phyloP scores from a whole-genome alignment of 1,139 yeast species.

The Suhomyces guaymorum region DNA sequence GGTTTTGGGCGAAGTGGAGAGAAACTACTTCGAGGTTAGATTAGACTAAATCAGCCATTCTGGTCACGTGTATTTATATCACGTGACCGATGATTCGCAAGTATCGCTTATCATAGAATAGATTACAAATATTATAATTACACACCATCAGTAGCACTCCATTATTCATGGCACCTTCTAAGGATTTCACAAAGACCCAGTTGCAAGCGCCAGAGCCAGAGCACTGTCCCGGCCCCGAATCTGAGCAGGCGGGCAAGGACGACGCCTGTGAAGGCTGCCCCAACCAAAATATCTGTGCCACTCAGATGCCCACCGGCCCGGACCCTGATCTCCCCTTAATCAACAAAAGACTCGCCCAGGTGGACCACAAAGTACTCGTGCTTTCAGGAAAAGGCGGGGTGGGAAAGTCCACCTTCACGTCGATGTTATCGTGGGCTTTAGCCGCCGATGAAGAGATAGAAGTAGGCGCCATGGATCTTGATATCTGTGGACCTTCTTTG shows the following conservation, averaged over 20 bases:
- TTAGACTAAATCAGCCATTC: no score
- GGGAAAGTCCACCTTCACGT: constrained; percentile 93
- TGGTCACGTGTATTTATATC: no score
- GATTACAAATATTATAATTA: background rate
- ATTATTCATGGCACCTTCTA: constrained; percentile 9
- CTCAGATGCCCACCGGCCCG: constrained; percentile 84
- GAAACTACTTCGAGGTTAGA: constrained; percentile 35
- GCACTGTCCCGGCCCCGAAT: constrained; percentile 98
- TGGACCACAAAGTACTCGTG: constrained; percentile 81
- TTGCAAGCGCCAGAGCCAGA: constrained; percentile 73
- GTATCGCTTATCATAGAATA: no score
- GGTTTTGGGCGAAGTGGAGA: constrained; percentile 48
- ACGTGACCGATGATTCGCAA: background rate
- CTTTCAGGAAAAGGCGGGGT: constrained; percentile 98
- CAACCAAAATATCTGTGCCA: constrained; percentile 84
- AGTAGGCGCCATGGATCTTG: constrained; percentile 95
- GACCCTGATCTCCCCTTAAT: constrained; percentile 92
- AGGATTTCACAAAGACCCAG: constrained; percentile 21
- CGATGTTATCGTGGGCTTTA: constrained; percentile 94
- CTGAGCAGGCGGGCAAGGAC: constrained; percentile 88
- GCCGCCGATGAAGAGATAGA: constrained; percentile 87
- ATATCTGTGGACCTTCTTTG: constrained; percentile 95
- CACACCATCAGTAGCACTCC: background rate
- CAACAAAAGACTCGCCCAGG: constrained; percentile 60
- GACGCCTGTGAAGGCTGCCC: constrained; percentile 97